These are phyloP conservation scores for Fusarium subtropicale DNA, from an alignment of 2,329 filamentous ascomycete species.

Conservation along the genomic window DNA sequence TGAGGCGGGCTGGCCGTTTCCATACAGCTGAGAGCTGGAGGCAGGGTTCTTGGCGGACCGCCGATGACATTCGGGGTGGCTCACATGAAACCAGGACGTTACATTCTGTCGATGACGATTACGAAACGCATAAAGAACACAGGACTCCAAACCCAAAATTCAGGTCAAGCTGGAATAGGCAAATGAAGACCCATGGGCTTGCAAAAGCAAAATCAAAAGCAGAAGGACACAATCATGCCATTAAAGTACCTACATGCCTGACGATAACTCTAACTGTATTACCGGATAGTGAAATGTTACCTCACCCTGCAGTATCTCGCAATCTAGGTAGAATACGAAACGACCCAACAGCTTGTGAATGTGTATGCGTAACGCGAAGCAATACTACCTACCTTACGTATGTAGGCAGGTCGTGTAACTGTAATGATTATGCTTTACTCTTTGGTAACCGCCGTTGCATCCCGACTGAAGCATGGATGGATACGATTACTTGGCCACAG, in stretches of 20 bases:
- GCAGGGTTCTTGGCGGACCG: slow-evolving; percentile 29
- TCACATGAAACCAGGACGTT: slow-evolving; percentile 38
- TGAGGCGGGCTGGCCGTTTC: slow-evolving; percentile 35
- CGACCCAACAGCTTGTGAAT: neutral
- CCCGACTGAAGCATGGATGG: neutral
- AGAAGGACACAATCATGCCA: neutral
- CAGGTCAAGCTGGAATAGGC: neutral
- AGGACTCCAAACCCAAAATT: slow-evolving; percentile 9
- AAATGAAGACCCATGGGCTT: neutral
- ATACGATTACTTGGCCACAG: neutral
- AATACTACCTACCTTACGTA: neutral
- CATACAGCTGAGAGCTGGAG: slow-evolving; percentile 34
- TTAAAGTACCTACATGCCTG: neutral
- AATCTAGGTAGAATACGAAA: slow-evolving; percentile 3
- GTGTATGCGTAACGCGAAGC: neutral
- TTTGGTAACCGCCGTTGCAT: neutral
- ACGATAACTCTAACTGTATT: neutral
- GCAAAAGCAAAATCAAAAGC: neutral
- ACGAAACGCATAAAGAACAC: slow-evolving; percentile 26
- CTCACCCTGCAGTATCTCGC: neutral
- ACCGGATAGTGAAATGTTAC: neutral
- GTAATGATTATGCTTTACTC: neutral
- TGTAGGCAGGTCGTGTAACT: neutral
- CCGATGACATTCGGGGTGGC: slow-evolving; percentile 39
- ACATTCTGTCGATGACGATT: slow-evolving; percentile 30